Base-by-base conservation (phyloP, 371 early-diverging fungal species). In the Mortierella polycephala region DNA sequence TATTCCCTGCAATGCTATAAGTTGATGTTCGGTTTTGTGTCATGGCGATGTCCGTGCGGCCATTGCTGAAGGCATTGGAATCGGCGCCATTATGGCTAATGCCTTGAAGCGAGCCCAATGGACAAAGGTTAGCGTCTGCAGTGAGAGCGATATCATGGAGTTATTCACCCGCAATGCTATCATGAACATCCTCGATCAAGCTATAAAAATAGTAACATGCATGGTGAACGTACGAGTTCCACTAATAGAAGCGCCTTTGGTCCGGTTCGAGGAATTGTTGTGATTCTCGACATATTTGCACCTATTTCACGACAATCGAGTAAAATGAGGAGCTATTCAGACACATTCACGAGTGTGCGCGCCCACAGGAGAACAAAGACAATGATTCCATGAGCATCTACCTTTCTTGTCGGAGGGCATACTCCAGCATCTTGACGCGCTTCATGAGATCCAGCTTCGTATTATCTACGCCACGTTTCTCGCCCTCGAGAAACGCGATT, bases 371-470 rank as follows among this genome's bases (percentile, higher is more conserved):
- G 14, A 52, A 64, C 18, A 21, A 42, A 52, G 20, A 47, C n/a
- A 41, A 37, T 20, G 57, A 18, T 18, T 14, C 11, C 47, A 51
- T 14, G 12, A 7, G 16, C 16, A 16, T 20, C 18, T 69, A 64
- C 76, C 76, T 88, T 74, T 93, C 92, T 70, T 91, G 89, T 57
- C 86, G 71, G 55, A 97, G 75, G 13, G 95, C 93, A 82, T 86
- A 94, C 83, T 97, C 96, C 16, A 97, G 84, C 96, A 97, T 94
- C 80, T 94, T 94, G 30, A 95, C 89, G 55, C 96, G 83, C 74
- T 91, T 87, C 83, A 93, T 72, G 58, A 97, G 81, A 82, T 94
- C 94, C n/a, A 86, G 58, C 69, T 91, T 93, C 44, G 91, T 70
- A 64, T 89, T 92, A 64, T 95, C 95, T 46, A 90, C 81, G 12